These are phyloP conservation scores for Choiromyces venosus DNA, from an alignment of 495 filamentous ascomycete species.

Conservation along the genomic window DNA sequence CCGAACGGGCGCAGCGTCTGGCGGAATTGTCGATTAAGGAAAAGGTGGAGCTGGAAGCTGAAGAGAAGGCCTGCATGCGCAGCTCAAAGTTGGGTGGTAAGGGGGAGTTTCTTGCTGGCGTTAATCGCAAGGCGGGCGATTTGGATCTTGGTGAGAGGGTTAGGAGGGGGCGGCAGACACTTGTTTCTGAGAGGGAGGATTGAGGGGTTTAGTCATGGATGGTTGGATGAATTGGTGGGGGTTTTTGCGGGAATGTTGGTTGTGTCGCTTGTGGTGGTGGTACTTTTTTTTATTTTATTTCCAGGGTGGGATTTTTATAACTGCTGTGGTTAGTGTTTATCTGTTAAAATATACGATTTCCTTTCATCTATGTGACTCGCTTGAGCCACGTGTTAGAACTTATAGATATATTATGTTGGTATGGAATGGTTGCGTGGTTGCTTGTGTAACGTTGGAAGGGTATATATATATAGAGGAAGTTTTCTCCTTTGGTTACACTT, in stretches of 20 bases:
- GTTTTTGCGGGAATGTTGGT: neutral
- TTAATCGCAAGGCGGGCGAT: slow-evolving; percentile 57
- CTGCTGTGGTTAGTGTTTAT: neutral
- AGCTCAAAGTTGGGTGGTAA: slow-evolving; percentile 58
- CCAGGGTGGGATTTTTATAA: neutral
- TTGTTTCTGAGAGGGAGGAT: slow-evolving; percentile 27
- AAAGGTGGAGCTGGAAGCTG: slow-evolving; percentile 56
- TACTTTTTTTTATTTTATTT: too few species aligned
- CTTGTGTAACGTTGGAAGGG: too few species aligned
- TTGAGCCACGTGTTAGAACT: too few species aligned
- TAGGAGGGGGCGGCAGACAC: slow-evolving; percentile 51
- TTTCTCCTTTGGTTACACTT: too few species aligned
- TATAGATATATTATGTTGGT: too few species aligned
- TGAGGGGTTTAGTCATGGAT: neutral
- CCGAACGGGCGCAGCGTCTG: slow-evolving; percentile 65
- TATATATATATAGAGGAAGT: too few species aligned
- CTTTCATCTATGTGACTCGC: too few species aligned
- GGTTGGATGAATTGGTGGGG: neutral
- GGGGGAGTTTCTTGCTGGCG: slow-evolving; percentile 55
- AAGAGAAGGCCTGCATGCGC: slow-evolving; percentile 55
- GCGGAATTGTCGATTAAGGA: slow-evolving; percentile 62
- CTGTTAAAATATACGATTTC: too few species aligned
- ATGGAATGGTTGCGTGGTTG: too few species aligned
- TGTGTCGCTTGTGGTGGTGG: neutral
- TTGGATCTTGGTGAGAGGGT: slow-evolving; percentile 55